Base-by-base conservation (phyloP, 2,329 filamentous ascomycete species). In the Alternaria conjuncta region DNA sequence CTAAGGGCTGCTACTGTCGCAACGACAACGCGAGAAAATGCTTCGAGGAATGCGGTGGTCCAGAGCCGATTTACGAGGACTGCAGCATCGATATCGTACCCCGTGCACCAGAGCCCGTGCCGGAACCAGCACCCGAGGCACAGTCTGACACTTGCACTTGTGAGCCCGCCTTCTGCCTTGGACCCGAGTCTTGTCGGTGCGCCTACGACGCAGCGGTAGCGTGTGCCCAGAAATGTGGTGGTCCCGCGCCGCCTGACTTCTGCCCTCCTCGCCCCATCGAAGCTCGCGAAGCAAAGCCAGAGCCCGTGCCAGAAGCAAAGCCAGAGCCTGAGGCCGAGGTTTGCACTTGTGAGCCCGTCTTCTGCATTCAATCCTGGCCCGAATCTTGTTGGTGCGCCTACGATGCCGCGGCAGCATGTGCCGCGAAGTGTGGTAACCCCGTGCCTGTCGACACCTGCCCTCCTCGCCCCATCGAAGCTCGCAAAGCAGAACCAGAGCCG, bases 381-480 rank as follows among this genome's bases (percentile, higher is more conserved):
- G 55, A 70, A 2, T 74, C 70, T 3, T 79, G 77, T 53, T 61
- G 73, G 58, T 79, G 77, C 57, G 55, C 55, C n/a, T 74, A 76
- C 54, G 61, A 51, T n/a, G 65, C 57, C 18, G 68, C 68, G 30
- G 58, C 68, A 25, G 54, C n/a, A 3, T 79, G 77, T 57, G 75
- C 65, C 41, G 54, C 73, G 2, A 71, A 70, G 26, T 79, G 77
- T 60, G 77, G 77, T 3, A 45, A 45, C 5, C n/a, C 13, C 3
- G 7, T 25, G 15, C 55, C 55, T 25, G 30, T 25, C 28, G 13
- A 57, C 6, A 57, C 44, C 12, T 57, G 55, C 36, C 45, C 55
- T 2, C 55, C 55, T 50, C 55, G 55, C 3, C 23, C 23, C 30
- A 23, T 57, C 10, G 15, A 30, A 10, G 45, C 30, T 20, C 55